Evolutionary conservation across 208 protist genomes (phyloP), one percentile per base, ranked within the genome.

Genomic region (Tritrichomonas foetus): DNA sequence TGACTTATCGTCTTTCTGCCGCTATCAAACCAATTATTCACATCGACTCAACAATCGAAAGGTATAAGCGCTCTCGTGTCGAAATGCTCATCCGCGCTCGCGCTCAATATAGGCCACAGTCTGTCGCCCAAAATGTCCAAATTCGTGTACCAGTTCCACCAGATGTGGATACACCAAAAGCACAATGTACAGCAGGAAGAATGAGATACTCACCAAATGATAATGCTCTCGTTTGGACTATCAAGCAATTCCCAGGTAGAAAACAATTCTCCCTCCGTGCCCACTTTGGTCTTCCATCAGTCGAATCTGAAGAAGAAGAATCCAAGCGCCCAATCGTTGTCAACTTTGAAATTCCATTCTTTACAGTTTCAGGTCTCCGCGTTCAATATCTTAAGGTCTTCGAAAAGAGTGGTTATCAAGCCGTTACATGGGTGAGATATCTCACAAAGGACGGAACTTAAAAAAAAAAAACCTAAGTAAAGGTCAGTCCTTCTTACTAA

Each of bases 291-390:
- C 96, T 99, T 14, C 98, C 98, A 27, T 98, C 96, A 13, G 97
- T 99, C 27, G 95, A 96, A 30, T 97, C 95, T 94, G 96, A 95
- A 93, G 97, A 98, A 84, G 94, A 96, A 13, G 93, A 94, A 25
- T 96, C 95, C n/a, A 96, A 97, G 93, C 96, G 96, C 64, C 98
- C 98, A 22, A 98, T 99, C 69, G 96, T 96, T 80, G 98, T 99
- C 92, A 97, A 98, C 93, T 99, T 99, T 95, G 97, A 99, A 94
- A 99, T 99, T 93, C 98, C 98, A 30, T 99, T 98, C 95, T 98
- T 99, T 94, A 98, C 98, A 1, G 97, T 98, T 16, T 99, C 98
- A 0, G 98, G 98, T 64, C 97, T 99, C 47, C 98, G 99, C 93
- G 98, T 99, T 93, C 97, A 98, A 27, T 99, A 99, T 94, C 95